phyloP scores from a whole-genome alignment of 2,329 filamentous ascomycete genomes.

The Aspergillus fructus region DNA sequence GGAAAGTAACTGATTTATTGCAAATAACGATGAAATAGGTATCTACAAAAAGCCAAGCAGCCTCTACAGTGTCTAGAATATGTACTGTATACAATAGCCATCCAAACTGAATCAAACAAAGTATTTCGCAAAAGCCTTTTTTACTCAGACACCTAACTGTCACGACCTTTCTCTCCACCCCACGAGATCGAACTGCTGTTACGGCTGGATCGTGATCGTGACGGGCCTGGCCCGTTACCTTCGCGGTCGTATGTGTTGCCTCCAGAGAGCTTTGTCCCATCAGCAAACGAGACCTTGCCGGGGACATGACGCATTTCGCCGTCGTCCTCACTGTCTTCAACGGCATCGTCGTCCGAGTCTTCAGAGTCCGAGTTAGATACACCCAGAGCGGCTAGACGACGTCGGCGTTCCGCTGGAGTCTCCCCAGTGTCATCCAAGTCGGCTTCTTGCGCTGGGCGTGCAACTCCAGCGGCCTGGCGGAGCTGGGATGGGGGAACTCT shows the following conservation, averaged over 20 bases:
- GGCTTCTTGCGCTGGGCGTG: slow-evolving; percentile 22
- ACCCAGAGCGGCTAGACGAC: slow-evolving; percentile 46
- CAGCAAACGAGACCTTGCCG: slow-evolving; percentile 36
- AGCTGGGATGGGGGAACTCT: slow-evolving; percentile 41
- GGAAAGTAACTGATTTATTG: background rate
- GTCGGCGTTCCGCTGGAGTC: slow-evolving; percentile 47
- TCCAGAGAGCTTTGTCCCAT: slow-evolving; percentile 29
- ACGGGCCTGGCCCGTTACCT: slow-evolving; percentile 16
- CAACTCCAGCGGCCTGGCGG: slow-evolving; percentile 32
- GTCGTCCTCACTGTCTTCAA: slow-evolving; percentile 25
- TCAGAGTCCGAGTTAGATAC: slow-evolving; percentile 31
- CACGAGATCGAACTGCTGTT: slow-evolving; percentile 39
- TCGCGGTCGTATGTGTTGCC: slow-evolving; percentile 17
- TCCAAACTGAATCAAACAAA: background rate
- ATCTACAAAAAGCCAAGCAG: slow-evolving; percentile 7
- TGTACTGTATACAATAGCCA: slow-evolving; percentile 1
- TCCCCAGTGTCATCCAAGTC: slow-evolving; percentile 40
- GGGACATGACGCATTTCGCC: slow-evolving; percentile 17
- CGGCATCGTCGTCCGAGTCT: slow-evolving; percentile 24
- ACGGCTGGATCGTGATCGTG: slow-evolving; percentile 3
- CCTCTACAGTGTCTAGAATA: slow-evolving; percentile 12
- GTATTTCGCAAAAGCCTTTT: background rate
- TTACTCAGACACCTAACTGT: slow-evolving; percentile 11
- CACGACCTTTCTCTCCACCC: slow-evolving; percentile 42
- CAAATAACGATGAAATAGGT: slow-evolving; percentile 5